These are phyloP conservation scores for Neurospora terricola DNA, from an alignment of 495 filamentous ascomycete genomes.

Conservation along the genomic window DNA sequence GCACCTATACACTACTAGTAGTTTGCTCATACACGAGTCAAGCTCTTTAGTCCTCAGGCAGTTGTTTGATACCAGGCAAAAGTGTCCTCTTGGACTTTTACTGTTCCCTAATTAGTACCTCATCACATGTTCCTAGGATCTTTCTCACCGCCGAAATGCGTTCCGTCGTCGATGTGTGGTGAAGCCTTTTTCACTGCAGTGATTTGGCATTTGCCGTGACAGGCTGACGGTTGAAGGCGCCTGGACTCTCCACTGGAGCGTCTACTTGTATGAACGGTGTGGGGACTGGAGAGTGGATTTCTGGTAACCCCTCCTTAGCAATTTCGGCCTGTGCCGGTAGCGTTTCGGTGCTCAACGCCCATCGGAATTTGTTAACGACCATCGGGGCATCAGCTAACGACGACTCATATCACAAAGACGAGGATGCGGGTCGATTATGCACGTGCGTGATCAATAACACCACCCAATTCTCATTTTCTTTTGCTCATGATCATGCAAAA, in stretches of 20 bases:
- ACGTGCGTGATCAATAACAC: not conserved
- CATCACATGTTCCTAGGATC: not conserved
- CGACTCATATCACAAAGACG: not conserved
- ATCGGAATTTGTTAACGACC: not conserved
- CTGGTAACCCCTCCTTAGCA: conserved; percentile 1
- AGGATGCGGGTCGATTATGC: not conserved
- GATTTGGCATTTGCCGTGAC: not conserved
- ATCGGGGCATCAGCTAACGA: not conserved
- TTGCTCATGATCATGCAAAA: not conserved
- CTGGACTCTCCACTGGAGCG: not conserved
- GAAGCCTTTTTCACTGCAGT: not conserved
- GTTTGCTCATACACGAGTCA: not conserved
- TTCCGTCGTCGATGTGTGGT: not conserved
- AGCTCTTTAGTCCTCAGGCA: not conserved
- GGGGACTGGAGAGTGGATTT: not conserved
- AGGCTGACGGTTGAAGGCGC: not conserved
- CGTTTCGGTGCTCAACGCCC: not conserved
- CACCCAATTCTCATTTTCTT: not conserved
- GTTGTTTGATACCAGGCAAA: not conserved
- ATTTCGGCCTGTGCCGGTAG: conserved; percentile 1
- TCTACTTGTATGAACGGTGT: not conserved
- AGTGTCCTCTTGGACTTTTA: not conserved
- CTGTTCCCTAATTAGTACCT: not conserved
- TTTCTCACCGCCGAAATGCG: not conserved
- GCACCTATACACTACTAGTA: not conserved